These are phyloP conservation scores for Kentomonas sorsogonicus DNA, from an alignment of 208 protist genomes.

Conservation along the genomic window DNA sequence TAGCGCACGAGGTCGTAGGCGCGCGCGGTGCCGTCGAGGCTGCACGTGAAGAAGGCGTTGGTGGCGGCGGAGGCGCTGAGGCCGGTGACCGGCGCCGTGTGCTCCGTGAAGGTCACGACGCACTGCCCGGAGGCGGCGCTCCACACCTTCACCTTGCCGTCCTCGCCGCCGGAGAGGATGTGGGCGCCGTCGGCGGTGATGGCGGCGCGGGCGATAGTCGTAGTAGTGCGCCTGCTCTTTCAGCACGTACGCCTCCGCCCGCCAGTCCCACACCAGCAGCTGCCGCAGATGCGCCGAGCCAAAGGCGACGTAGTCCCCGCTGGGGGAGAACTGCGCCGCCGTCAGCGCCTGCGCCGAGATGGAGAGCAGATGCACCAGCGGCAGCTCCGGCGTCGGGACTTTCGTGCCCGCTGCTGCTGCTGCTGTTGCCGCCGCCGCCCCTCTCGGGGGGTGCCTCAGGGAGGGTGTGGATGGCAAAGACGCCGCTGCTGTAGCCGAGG, in stretches of 20 bases:
- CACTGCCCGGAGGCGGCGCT: conserved; percentile 86
- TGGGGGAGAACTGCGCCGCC: conserved; percentile 74
- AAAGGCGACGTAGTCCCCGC: conserved; percentile 85
- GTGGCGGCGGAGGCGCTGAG: conserved; percentile 74
- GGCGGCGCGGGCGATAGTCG: conserved; percentile 81
- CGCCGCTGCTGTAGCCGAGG: conserved; percentile 87
- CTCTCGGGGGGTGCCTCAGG: conserved; percentile 15
- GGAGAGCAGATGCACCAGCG: conserved; percentile 83
- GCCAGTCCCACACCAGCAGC: conserved; percentile 94
- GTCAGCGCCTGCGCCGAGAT: conserved; percentile 89
- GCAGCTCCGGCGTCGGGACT: conserved; percentile 19
- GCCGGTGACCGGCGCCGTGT: conserved; percentile 79
- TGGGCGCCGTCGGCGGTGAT: conserved; percentile 84
- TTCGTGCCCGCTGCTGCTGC: not conserved
- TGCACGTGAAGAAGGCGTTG: conserved; percentile 90
- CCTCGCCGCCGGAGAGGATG: conserved; percentile 89
- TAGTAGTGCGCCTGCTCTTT: conserved; percentile 93
- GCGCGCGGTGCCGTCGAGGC: conserved; percentile 87
- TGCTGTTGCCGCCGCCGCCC: not conserved
- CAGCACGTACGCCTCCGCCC: conserved; percentile 86
- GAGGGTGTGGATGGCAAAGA: conserved; percentile 85
- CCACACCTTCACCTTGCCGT: conserved; percentile 94
- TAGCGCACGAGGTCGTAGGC: conserved; percentile 90
- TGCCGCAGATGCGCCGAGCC: conserved; percentile 85
- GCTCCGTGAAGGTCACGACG: conserved; percentile 91